Conservation (phyloP, 345 rosid species). For the Balakata baccata region DNA sequence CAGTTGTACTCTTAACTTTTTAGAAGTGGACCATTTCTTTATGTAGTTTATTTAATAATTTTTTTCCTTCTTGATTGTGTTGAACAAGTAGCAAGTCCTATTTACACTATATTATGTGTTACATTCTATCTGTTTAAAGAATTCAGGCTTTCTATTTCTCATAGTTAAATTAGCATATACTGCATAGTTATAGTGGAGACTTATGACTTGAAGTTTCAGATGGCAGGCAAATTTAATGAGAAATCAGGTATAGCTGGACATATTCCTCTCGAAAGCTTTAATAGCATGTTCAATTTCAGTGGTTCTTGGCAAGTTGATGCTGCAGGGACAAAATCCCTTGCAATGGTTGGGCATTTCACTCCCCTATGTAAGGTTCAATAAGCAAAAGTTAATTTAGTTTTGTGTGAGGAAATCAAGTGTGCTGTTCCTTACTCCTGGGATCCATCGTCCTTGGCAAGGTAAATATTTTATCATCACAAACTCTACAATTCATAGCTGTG, state of each 20-base stretch:
- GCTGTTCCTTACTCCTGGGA: constrained; percentile 97
- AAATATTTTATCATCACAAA: constrained; percentile 13
- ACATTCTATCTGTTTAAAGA: constrained; percentile 3
- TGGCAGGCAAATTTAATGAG: constrained; percentile 75
- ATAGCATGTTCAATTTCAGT: constrained; percentile 93
- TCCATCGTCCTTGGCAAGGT: constrained; percentile 93
- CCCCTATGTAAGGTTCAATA: constrained; percentile 61
- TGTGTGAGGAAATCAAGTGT: constrained; percentile 57
- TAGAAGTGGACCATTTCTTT: background rate
- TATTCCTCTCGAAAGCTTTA: constrained; percentile 92
- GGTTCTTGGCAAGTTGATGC: constrained; percentile 94
- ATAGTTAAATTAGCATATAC: background rate
- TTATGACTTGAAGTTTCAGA: constrained; percentile 49
- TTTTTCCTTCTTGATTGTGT: too few relatives aligned
- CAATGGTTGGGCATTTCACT: constrained; percentile 76
- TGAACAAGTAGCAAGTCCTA: background rate
- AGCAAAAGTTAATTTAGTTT: constrained; percentile 43
- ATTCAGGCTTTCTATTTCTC: constrained; percentile 6
- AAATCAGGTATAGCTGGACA: constrained; percentile 66
- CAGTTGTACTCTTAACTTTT: too few relatives aligned
- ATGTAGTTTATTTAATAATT: too few relatives aligned
- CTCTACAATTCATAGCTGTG: background rate
- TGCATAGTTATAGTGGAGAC: constrained; percentile 5
- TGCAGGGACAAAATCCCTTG: constrained; percentile 89
- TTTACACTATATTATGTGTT: background rate